A percentile compares a stretch with the other conserved stretches of the same genome.
These are phyloP conservation scores for Clonostachys sp. DNA, from an alignment of 2,329 filamentous ascomycete genomes.

Conservation along the genomic window DNA sequence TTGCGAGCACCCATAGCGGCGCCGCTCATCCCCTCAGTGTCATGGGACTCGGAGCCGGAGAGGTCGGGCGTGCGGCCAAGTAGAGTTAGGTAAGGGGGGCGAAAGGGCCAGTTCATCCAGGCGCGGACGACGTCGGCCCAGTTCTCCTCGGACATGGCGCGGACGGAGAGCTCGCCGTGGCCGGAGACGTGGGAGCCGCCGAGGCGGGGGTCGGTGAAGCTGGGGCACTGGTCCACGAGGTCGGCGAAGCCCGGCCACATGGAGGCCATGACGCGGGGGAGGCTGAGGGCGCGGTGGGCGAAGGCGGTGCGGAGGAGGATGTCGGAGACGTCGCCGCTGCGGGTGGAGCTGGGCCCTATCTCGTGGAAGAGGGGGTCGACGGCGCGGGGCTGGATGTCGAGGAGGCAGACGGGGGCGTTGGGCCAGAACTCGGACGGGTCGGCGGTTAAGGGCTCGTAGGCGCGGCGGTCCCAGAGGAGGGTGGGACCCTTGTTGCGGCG, in stretches of 20 bases:
- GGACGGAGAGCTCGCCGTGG: conserved; percentile 33
- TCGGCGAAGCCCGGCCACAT: conserved; percentile 55
- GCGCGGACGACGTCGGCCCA: conserved; percentile 52
- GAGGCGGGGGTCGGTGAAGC: conserved; percentile 36
- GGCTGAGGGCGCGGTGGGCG: conserved; percentile 32
- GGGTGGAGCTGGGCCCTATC: conserved; percentile 32
- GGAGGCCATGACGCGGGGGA: conserved; percentile 35
- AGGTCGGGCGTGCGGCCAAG: conserved; percentile 18
- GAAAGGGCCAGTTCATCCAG: conserved; percentile 64
- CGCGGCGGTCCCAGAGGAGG: conserved; percentile 65
- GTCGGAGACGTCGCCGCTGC: conserved; percentile 45
- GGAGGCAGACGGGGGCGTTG: conserved; percentile 46
- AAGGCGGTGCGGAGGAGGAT: conserved; percentile 39
- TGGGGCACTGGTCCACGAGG: conserved; percentile 30
- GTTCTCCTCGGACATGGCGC: conserved; percentile 48
- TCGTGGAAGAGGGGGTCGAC: conserved; percentile 43
- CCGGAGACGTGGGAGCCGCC: conserved; percentile 39
- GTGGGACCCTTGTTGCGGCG: conserved; percentile 38
- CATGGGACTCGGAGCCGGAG: too few species aligned
- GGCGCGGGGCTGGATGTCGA: conserved; percentile 63
- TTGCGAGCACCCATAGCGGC: too few species aligned
- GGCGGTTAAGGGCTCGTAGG: conserved; percentile 63
- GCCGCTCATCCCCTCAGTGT: too few species aligned
- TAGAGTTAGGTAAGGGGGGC: conserved; percentile 42
- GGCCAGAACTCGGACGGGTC: conserved; percentile 63